Base-by-base conservation (phyloP, 306 rosid species). In the Vigna radiata region DNA sequence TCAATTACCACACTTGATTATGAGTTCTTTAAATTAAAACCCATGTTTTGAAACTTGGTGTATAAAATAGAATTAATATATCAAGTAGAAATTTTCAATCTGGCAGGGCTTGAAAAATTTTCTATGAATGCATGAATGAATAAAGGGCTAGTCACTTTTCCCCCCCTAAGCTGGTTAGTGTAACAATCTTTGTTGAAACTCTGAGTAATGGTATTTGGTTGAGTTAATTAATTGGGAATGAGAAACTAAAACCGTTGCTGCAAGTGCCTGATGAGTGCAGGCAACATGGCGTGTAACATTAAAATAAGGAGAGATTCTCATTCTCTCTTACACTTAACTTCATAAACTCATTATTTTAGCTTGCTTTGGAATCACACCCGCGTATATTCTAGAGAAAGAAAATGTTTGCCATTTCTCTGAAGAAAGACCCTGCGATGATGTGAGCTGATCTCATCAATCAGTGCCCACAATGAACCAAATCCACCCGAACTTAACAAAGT, bases 61-160 rank as follows among this genome's bases (percentile, higher is more conserved):
- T 83, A 88, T 86, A 88, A 88, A 90, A 78, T 86, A 81, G 86
- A 80, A 76, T 81, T 36, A 36, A 75, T 85, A 73, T 85, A 73
- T 85, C 86, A 68, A 73, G 84, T 76, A 79, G 80, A 82, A 71
- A 54, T 82, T 89, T 88, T 83, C 33, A 29, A 29, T 29, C 82
- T 61, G 49, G 67, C 78, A 78, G 86, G 74, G 82, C 71, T 78
- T 80, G 83, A 50, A 75, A 55, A 37, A 58, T 80, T 81, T 83
- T 58, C 53, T 74, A 14, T 81, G 82, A 78, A 84, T 83, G 82
- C 2, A 29, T 29, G 33, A 25, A 29, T 29, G 33, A 92, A 90
- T 87, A 81, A 86, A 83, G 58, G 54, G 82, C 50, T 73, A 46
- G 75, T 84, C 74, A 75, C 67, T 78, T 68, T 69, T 77, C 25